Conservation (phyloP, 306 rosid genomes). For the Pterocarpus macrocarpus region DNA sequence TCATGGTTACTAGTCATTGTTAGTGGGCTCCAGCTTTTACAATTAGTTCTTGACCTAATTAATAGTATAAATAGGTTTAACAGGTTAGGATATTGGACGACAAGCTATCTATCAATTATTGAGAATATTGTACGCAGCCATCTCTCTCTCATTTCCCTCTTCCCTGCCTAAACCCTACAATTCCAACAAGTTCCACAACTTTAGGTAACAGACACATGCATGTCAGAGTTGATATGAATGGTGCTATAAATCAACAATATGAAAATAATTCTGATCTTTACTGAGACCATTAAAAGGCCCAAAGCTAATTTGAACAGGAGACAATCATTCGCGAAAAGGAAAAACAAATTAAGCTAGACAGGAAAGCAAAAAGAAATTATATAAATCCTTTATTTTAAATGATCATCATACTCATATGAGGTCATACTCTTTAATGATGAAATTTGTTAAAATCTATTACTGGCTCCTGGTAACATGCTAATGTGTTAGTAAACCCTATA, state of each 20-base stretch:
- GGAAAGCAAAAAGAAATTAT: not conserved
- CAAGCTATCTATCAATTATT: constrained; percentile 9
- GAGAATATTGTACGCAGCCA: not conserved
- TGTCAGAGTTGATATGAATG: not conserved
- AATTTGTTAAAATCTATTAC: not conserved
- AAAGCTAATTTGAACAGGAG: not conserved
- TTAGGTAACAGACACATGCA: constrained; percentile 17
- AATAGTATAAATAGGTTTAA: not conserved
- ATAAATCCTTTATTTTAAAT: constrained; percentile 13
- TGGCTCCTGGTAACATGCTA: constrained; percentile 6
- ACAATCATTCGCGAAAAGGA: not conserved
- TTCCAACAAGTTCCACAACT: not conserved
- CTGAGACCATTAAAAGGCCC: too few species aligned
- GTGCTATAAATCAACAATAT: too few species aligned
- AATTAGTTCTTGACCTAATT: not conserved
- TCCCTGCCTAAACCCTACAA: not conserved
- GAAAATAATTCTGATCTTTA: too few species aligned
- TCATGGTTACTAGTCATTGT: not conserved
- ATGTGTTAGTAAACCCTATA: not conserved
- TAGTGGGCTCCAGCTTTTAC: constrained; percentile 9
- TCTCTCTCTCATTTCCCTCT: not conserved
- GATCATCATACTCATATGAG: not conserved
- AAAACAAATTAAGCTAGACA: constrained; percentile 12
- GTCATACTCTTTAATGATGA: not conserved
- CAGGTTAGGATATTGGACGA: not conserved